These are phyloP conservation scores for Cornus florida DNA, from an alignment of 148 eudicot genomes.

Conservation along the genomic window DNA sequence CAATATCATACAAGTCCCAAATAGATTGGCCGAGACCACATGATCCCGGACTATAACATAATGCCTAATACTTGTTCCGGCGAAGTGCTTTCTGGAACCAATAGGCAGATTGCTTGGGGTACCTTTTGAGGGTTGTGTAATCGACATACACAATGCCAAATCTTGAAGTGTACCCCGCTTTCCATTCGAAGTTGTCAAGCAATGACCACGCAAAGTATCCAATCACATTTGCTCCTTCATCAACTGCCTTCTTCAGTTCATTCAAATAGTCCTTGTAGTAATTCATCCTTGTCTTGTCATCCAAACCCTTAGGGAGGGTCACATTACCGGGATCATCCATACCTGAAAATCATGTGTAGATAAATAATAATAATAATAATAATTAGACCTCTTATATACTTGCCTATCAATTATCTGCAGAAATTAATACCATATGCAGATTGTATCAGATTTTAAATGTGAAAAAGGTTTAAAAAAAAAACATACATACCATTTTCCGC, in stretches of 20 bases:
- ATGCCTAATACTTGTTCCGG: slow-evolving; percentile 27
- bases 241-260: slow-evolving; percentile 60
- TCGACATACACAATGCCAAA: slow-evolving; percentile 92
- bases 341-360: slow-evolving; percentile 42
- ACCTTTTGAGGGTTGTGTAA: slow-evolving; percentile 71
- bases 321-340: slow-evolving; percentile 89
- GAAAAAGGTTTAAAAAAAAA: not conserved
- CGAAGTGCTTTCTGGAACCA: slow-evolving; percentile 70
- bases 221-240: slow-evolving; percentile 76
- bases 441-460: not conserved
- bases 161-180: slow-evolving; percentile 82
- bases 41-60: not conserved
- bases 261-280: slow-evolving; percentile 67
- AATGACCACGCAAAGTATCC: slow-evolving; percentile 98
- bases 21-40: no score
- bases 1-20: no score
- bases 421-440: not conserved
- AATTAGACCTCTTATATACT: not conserved
- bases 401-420: no score
- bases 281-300: slow-evolving; percentile 67
- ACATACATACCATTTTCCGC: slow-evolving; percentile 71
- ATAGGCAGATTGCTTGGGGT: slow-evolving; percentile 82
- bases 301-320: slow-evolving; percentile 53
- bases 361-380: no score
- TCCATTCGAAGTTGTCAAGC: slow-evolving; percentile 93